Conservation (phyloP, 23 red algal species). For the Gracilaria vermiculophylla region DNA sequence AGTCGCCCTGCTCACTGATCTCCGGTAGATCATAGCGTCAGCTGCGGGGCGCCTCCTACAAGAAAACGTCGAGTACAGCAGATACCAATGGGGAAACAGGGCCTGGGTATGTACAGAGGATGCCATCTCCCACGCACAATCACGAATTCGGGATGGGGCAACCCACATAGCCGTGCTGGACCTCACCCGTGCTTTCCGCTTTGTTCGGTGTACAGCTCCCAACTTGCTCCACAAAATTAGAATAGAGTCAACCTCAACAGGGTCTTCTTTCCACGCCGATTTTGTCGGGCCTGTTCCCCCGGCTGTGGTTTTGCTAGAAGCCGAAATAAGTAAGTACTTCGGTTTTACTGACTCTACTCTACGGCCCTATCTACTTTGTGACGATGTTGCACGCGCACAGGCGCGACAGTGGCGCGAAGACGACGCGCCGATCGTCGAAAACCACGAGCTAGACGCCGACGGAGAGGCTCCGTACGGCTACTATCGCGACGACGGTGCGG, state of each 20-base stretch:
- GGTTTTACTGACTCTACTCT: too few relatives aligned
- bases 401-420: too few relatives aligned
- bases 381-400: too few relatives aligned
- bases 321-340: not conserved
- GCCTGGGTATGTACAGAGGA: not conserved
- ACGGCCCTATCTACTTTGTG: too few relatives aligned
- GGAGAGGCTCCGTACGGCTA: too few relatives aligned
- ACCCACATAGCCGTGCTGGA: conserved; percentile 12
- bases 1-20: not conserved
- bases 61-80: not conserved
- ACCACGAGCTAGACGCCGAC: too few relatives aligned
- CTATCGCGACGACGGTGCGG: too few relatives aligned
- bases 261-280: conserved; percentile 57
- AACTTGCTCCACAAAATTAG: conserved; percentile 62
- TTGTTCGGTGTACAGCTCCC: conserved; percentile 10
- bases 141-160: not conserved
- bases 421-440: too few relatives aligned
- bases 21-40: not conserved
- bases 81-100: conserved; percentile 12
- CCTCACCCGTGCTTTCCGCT: not conserved
- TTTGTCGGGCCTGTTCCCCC: conserved; percentile 50
- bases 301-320: conserved; percentile 61
- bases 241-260: conserved; percentile 59
- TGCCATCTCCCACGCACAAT: not conserved
- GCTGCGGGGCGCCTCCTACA: not conserved